Evolutionary conservation across 225 moss, liverwort and hornwort species (phyloP).

Genomic region (Polytrichum commune): DNA sequence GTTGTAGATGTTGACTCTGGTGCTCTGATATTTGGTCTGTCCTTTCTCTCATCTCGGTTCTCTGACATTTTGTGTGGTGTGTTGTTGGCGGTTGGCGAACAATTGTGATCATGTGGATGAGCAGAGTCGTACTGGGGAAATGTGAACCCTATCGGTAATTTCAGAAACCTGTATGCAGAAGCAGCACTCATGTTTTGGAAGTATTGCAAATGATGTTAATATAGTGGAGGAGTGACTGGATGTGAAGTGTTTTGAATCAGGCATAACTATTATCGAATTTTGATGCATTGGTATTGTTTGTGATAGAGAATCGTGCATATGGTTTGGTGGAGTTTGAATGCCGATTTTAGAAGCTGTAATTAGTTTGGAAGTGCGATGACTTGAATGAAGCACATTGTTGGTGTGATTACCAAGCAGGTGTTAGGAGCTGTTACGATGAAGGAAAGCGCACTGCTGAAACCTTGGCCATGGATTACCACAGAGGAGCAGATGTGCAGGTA

Average conservation of each 20-base stretch:
- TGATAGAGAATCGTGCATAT: not conserved
- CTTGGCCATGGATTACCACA: slow-evolving; percentile 52
- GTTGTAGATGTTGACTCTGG: not conserved
- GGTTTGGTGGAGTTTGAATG: not conserved
- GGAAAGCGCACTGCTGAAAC: slow-evolving; percentile 60
- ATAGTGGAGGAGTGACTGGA: not conserved
- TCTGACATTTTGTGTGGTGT: slow-evolving; percentile 13
- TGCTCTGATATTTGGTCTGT: not conserved
- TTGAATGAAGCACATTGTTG: not conserved
- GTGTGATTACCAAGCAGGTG: slow-evolving; percentile 14
- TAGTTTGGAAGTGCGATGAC: not conserved
- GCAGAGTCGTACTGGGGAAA: slow-evolving; percentile 59
- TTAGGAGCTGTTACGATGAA: slow-evolving; percentile 59
- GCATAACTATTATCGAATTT: not conserved
- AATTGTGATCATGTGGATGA: slow-evolving; percentile 1
- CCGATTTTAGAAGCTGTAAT: not conserved
- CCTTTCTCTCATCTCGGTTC: too few species aligned
- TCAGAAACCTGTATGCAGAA: not conserved
- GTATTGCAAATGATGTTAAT: not conserved
- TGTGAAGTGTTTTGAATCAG: too few species aligned
- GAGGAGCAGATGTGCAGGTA: slow-evolving; percentile 52
- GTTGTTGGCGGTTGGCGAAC: slow-evolving; percentile 6
- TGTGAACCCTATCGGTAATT: slow-evolving; percentile 45
- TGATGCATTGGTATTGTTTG: not conserved
- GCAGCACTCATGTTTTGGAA: not conserved